A percentile compares a stretch with the other conserved stretches of the same genome.
phyloP scores from a whole-genome alignment of 352 stramenopile species.

The Globisporangium solare region DNA sequence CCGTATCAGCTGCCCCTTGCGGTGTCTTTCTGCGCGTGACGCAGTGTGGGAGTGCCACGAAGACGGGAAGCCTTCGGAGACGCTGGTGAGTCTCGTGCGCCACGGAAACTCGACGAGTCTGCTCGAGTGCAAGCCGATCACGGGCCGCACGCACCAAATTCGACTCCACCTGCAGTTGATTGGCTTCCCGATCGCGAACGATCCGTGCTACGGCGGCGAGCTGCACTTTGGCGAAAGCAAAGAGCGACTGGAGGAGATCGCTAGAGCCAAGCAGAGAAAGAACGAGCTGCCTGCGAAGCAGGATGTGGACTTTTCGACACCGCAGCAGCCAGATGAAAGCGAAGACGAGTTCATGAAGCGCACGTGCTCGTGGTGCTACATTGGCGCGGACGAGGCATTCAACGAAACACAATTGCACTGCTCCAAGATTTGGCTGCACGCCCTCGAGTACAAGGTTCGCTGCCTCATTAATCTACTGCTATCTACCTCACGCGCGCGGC shows the following conservation, averaged over 20 bases:
- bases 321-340: conserved; percentile 47
- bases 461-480: background rate
- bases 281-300: conserved; percentile 22
- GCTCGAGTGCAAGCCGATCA: conserved; percentile 91
- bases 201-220: conserved; percentile 95
- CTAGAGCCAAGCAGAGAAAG: conserved; percentile 32
- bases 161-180: conserved; percentile 94
- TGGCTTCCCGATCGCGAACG: conserved; percentile 94
- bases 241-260: conserved; percentile 41
- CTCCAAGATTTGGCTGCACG: conserved; percentile 84
- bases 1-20: conserved; percentile 77
- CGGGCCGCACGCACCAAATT: conserved; percentile 97
- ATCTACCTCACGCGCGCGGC: background rate
- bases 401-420: conserved; percentile 86
- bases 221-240: conserved; percentile 86
- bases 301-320: conserved; percentile 54
- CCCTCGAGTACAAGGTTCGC: conserved; percentile 82
- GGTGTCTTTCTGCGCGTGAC: conserved; percentile 76
- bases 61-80: conserved; percentile 78
- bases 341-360: conserved; percentile 73
- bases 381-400: conserved; percentile 60
- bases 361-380: conserved; percentile 74
- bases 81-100: conserved; percentile 57
- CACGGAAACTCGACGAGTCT: conserved; percentile 74
- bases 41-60: conserved; percentile 80